Evolutionary conservation across 495 filamentous ascomycete genomes (phyloP), one percentile per base, ranked within the genome.

Genomic region (Jackrogersella multiformis): DNA sequence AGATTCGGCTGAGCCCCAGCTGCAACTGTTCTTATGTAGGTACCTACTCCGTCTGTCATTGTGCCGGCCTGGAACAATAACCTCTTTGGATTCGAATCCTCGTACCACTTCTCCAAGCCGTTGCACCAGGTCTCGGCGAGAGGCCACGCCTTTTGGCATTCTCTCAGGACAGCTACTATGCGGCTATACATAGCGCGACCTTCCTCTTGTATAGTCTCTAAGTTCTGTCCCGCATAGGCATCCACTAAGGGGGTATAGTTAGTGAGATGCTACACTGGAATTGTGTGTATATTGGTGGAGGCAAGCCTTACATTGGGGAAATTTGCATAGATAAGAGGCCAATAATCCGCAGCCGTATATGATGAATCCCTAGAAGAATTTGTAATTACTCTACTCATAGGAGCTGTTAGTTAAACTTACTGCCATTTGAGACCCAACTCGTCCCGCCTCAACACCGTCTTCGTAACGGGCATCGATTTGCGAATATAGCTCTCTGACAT

Each of bases 321-420:
- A 82, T 58, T 81, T 83, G 72, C 67, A 77, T 2, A 81, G 48
- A 45, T 85, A 83, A 13, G 74, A 77, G 5, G 82, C 78, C 2
- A 85, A 66, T 49, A 83, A 76, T 13, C 82, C 82, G 57, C 82
- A 85, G 34, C 75, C 79, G 18, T 84, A 85, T 5, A 83, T 78
- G 41, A 80, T 81, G 54, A 85, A 85, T 0, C 80, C 78, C 70
- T 71, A 39, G 9, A 12, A 41, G n/a, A 13, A n/a, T 21, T 53
- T 38, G 55, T 26, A 60, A 41, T 9, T 51, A 2, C 4, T 20
- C 4, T 38, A 4, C 35, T 8, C 12, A 13, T 16, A 53, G n/a
- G 13, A 13, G 5, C 12, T 32, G 24, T 34, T n/a, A 3, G 20
- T 1, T 34, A 26, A 28, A 66, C 80, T 73, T 67, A 81, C 80